These are phyloP conservation scores for Codiaeum variegatum DNA, from an alignment of 441 rosid genomes.

Conservation along the genomic window DNA sequence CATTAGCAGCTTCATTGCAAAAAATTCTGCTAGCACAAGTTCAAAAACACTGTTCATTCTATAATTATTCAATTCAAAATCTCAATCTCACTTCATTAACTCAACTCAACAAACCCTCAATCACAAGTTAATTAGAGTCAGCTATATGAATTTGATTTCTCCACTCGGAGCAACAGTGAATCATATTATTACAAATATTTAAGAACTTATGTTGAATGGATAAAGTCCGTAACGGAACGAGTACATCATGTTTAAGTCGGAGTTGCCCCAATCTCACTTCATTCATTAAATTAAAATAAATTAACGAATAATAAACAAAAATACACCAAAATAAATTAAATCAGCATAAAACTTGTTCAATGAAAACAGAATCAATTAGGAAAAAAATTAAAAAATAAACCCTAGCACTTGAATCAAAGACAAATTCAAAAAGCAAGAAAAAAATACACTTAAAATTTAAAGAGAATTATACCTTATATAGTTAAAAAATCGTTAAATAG, in stretches of 20 bases:
- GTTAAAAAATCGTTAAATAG: constrained; percentile 3
- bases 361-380: constrained; percentile 13
- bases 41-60: constrained; percentile 10
- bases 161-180: too few relatives aligned
- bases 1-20: constrained; percentile 18
- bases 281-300: too few relatives aligned
- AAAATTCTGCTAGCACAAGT: constrained; percentile 1
- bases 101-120: too few relatives aligned
- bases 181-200: too few relatives aligned
- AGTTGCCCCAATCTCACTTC: too few relatives aligned
- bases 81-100: constrained; percentile 40
- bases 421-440: neutral
- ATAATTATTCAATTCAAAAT: constrained; percentile 26
- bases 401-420: constrained; percentile 16
- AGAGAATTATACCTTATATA: constrained; percentile 17
- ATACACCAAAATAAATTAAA: neutral
- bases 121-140: too few relatives aligned
- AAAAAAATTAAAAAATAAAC: neutral
- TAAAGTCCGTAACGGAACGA: too few relatives aligned
- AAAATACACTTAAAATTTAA: neutral
- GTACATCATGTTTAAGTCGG: too few relatives aligned
- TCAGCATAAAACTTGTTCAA: constrained; percentile 17
- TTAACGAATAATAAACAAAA: too few relatives aligned
- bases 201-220: too few relatives aligned
- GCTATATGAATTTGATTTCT: too few relatives aligned